Evolutionary conservation across 192 early-diverging fungal genomes (phyloP), one percentile per base, ranked within the genome.

Genomic region (Backusella australiensis): DNA sequence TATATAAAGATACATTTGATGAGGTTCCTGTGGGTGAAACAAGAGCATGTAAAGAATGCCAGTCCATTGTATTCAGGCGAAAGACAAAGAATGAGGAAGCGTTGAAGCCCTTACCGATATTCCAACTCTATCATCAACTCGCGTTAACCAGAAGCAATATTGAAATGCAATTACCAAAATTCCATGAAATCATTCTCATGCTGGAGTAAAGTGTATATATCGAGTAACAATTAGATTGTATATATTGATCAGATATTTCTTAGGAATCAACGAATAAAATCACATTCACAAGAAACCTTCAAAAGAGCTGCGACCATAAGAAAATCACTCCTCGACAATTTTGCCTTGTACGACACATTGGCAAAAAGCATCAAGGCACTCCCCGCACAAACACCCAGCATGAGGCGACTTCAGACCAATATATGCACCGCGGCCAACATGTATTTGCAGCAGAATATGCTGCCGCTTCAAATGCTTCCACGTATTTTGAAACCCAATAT

Each of bases 381-480:
- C 23, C 89, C 89, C 11, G 84, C 84, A 0, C 76, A 73, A 6
- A 81, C 88, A 2, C 74, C 86, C 0, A 76, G 85, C 26, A 80
- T 85, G 72, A 81, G 84, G 26, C 88, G 91, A 32, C 78, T 94
- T 34, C 89, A 93, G 46, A 42, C 74, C 23, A 90, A 90, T 9
- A 86, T 94, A 26, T 85, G 91, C n/a, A 82, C 86, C 11, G 84
- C 87, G 3, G 89, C 90, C 2, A 90, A 85, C 21, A 85, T 90
- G 76, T 94, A 93, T 59, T 79, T 94, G 42, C 93, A 94, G 81
- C 86, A 86, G 29, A 90, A 91, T 34, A 94, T 94, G 93, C 90
- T 93, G 29, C 90, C 93, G 15, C 83, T 94, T 29, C 88, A 88
- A 15, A 88, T 93, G 75, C 79, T 94, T 34, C 93, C 93, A 8